Evolutionary conservation across 805 yeast species (phyloP).

Genomic region (Metschnikowia dekortorum): DNA sequence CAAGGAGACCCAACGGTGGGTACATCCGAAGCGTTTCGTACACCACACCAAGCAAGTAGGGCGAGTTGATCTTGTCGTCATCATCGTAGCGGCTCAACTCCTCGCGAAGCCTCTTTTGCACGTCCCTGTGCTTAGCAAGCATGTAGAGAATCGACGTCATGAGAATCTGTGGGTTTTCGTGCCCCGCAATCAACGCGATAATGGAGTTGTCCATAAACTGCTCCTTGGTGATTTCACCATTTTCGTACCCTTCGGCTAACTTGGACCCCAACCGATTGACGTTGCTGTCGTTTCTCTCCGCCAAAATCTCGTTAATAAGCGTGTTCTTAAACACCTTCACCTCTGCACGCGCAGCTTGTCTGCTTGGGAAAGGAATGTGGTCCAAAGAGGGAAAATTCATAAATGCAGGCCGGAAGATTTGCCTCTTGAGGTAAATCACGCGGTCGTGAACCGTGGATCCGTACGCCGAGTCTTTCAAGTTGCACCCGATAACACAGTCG

Average conservation of each 20-base stretch:
- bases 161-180: slow-evolving; percentile 56
- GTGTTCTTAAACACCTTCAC: slow-evolving; percentile 24
- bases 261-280: slow-evolving; percentile 15
- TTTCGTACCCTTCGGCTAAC: slow-evolving; percentile 36
- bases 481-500: slow-evolving; percentile 46
- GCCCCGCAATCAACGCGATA: slow-evolving; percentile 57
- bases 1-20: slow-evolving; percentile 56
- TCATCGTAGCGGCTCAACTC: slow-evolving; percentile 7
- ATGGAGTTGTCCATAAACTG: slow-evolving; percentile 53
- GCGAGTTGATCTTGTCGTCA: slow-evolving; percentile 7
- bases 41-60: slow-evolving; percentile 32
- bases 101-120: slow-evolving; percentile 30
- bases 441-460: slow-evolving; percentile 34
- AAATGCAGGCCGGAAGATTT: slow-evolving; percentile 52
- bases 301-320: slow-evolving; percentile 15
- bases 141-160: slow-evolving; percentile 44
- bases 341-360: slow-evolving; percentile 39
- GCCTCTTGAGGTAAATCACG: slow-evolving; percentile 43
- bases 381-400: slow-evolving; percentile 56
- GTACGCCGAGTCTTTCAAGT: slow-evolving; percentile 37
- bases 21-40: slow-evolving; percentile 47
- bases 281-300: slow-evolving; percentile 37
- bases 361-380: slow-evolving; percentile 43
- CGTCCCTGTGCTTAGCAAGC: slow-evolving; percentile 37
- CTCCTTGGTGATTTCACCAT: slow-evolving; percentile 35